Evolutionary conservation across 352 stramenopile genomes (phyloP).

Genomic region (Globisporangium heterothallicum): DNA sequence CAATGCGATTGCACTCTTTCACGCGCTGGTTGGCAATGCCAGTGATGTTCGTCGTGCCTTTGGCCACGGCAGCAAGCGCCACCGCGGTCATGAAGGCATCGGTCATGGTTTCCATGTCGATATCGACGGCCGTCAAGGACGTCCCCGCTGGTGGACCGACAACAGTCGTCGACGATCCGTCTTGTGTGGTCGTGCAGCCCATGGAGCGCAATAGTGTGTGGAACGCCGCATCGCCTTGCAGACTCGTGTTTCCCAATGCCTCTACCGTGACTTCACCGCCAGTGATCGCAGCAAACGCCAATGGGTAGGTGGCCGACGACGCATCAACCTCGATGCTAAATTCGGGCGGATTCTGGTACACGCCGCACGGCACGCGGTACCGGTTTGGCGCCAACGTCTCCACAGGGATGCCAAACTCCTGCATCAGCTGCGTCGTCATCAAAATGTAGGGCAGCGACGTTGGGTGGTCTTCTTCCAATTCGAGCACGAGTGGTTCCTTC

Average conservation of each 20-base stretch:
- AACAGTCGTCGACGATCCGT: constrained; percentile 63
- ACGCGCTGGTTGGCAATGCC: constrained; percentile 98
- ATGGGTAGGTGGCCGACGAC: constrained; percentile 95
- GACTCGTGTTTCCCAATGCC: constrained; percentile 90
- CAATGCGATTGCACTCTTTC: constrained; percentile 98
- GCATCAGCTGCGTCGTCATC: constrained; percentile 95
- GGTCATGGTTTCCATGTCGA: constrained; percentile 97
- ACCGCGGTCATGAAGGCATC: constrained; percentile 98
- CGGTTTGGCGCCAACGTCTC: constrained; percentile 81
- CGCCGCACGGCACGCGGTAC: constrained; percentile 66
- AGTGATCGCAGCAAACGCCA: constrained; percentile 95
- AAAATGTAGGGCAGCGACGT: constrained; percentile 96
- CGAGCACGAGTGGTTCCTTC: constrained; percentile 67
- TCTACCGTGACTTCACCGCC: constrained; percentile 92
- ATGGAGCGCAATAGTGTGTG: constrained; percentile 78
- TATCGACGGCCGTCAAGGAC: constrained; percentile 82
- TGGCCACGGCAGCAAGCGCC: constrained; percentile 91
- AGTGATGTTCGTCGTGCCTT: constrained; percentile 95
- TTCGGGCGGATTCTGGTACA: constrained; percentile 62
- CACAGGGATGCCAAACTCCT: constrained; percentile 93
- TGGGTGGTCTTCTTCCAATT: constrained; percentile 94
- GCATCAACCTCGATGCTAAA: constrained; percentile 93
- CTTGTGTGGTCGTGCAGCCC: constrained; percentile 67
- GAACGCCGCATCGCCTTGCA: constrained; percentile 96
- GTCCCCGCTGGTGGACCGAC: constrained; percentile 68